A percentile compares a stretch with the other conserved stretches of the same genome.
Conservation (phyloP, 805 yeast genomes). For the Schizosaccharomyces cryophilus region DNA sequence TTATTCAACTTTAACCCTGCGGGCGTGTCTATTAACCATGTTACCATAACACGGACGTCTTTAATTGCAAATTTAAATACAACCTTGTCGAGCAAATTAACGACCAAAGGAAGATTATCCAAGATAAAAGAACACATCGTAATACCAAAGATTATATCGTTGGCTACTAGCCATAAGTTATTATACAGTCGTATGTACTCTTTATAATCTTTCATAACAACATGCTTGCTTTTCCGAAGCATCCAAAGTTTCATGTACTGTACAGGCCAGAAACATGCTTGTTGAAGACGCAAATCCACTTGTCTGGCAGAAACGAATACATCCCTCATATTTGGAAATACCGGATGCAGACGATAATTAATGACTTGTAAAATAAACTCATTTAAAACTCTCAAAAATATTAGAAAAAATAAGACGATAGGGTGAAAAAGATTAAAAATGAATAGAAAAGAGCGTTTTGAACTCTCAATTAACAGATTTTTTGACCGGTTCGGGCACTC, state of each 20-base stretch:
- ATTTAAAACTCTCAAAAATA: slow-evolving; percentile 11
- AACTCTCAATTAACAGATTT: slow-evolving; percentile 2
- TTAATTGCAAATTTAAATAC: not conserved
- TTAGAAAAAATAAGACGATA: slow-evolving; percentile 7
- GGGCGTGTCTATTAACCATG: slow-evolving; percentile 70
- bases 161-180: slow-evolving; percentile 62
- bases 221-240: slow-evolving; percentile 18
- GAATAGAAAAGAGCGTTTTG: slow-evolving; percentile 1
- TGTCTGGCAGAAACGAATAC: slow-evolving; percentile 50
- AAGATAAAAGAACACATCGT: slow-evolving; percentile 26
- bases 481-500: slow-evolving; percentile 5
- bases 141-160: slow-evolving; percentile 58
- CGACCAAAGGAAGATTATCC: slow-evolving; percentile 15
- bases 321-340: slow-evolving; percentile 13
- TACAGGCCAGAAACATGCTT: slow-evolving; percentile 51
- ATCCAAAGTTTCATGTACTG: slow-evolving; percentile 40
- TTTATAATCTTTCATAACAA: slow-evolving; percentile 19
- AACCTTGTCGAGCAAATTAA: slow-evolving; percentile 8
- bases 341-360: slow-evolving; percentile 11
- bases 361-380: slow-evolving; percentile 14
- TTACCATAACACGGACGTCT: not conserved
- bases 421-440: slow-evolving; percentile 4
- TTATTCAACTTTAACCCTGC: slow-evolving; percentile 82
- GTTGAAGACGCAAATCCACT: slow-evolving; percentile 51
- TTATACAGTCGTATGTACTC: slow-evolving; percentile 48